These are phyloP conservation scores for Sherardia arvensis DNA, from an alignment of 257 asterid genomes.

Conservation along the genomic window DNA sequence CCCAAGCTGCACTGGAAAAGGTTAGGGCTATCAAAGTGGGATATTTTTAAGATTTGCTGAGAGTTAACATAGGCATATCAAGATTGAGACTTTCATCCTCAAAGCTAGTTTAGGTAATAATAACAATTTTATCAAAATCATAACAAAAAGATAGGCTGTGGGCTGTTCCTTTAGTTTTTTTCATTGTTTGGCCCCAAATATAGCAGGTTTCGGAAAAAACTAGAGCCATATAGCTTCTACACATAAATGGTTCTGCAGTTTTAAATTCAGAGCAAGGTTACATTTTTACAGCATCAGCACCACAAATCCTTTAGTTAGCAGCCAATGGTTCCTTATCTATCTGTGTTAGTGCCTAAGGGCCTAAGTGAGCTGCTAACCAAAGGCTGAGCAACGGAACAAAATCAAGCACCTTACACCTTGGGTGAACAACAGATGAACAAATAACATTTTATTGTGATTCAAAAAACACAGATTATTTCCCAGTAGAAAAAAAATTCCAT, in stretches of 20 bases:
- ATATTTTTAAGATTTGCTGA: too few species aligned
- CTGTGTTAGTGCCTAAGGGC: too few species aligned
- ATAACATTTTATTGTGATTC: too few species aligned
- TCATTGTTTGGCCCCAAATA: background rate
- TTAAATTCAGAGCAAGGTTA: background rate
- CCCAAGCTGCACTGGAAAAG: too few species aligned
- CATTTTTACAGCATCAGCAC: background rate
- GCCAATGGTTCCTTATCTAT: too few species aligned
- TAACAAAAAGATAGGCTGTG: background rate
- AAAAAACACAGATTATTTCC: background rate
- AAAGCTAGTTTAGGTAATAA: background rate
- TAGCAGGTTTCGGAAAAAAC: background rate
- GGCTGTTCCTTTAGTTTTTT: background rate
- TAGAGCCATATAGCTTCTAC: background rate
- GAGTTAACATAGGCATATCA: background rate
- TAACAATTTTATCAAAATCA: background rate
- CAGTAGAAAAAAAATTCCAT: background rate
- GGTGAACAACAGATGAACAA: too few species aligned
- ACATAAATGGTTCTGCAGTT: background rate
- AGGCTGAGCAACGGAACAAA: too few species aligned
- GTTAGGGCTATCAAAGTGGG: too few species aligned
- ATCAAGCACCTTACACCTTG: too few species aligned
- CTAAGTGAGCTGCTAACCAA: too few species aligned
- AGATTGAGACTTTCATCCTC: background rate
- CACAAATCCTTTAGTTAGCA: too few species aligned